Base-by-base conservation (phyloP, 1,284 basidiomycete genomes). In the Cryptococcus sp. region DNA sequence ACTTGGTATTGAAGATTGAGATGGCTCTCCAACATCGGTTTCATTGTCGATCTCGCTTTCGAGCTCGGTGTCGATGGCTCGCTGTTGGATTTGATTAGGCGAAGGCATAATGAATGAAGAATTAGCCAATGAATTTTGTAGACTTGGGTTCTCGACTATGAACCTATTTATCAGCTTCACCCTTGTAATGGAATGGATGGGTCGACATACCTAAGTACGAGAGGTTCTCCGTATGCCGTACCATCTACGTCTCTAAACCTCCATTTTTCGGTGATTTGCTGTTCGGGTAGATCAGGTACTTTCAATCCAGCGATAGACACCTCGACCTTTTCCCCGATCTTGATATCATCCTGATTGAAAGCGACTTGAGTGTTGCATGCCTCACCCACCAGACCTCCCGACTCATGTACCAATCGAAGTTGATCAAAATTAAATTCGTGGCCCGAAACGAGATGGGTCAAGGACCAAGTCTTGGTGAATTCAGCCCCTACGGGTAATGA, bases 401-500 rank as follows among this genome's bases (percentile, higher is more conserved):
- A 55, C 55, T 64, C 57, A 49, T 60, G 62, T 0, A 68, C 67
- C 18, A 73, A 61, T 7, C 51, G 53, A 23, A 73, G 49, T n/a
- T 42, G 22, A 13, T 60, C 60, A 42, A 72, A 70, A 32, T 59
- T 50, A 50, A 56, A 72, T 51, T 73, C 69, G 22, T 52, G 32
- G 4, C 71, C 71, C 14, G 53, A 46, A 28, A 67, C 70, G 49
- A 69, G 72, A 51, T 73, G 67, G 56, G 63, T 67, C 24, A 68
- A 45, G 18, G 56, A 59, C 71, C 71, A 73, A 9, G 65, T 63
- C 55, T 73, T 73, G 60, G 68, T 72, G 59, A 73, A 72, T 41
- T 65, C 67, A 25, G 71, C 62, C 14, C 71, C 71, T 9, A 59
- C 56, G 13, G 70, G 71, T 3, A 73, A 59, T 1, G 54, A 56